Base-by-base conservation (phyloP, 2,329 filamentous ascomycete genomes). In the Diaporthe velutina region DNA sequence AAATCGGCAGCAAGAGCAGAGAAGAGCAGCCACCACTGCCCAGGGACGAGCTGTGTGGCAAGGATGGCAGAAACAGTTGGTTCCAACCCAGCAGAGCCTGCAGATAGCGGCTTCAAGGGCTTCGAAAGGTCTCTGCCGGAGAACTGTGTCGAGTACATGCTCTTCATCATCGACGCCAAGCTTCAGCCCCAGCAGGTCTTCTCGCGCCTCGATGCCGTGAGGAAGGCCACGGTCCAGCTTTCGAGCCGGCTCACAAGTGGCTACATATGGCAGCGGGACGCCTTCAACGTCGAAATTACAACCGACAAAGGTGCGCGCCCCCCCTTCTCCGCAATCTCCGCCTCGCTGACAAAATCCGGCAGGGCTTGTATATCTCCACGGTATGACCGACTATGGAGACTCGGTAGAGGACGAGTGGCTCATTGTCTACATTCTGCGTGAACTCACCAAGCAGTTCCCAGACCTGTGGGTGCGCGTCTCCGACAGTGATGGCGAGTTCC, bases 381-480 rank as follows among this genome's bases (percentile, higher is more conserved):
- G 96, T 28, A 87, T 88, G 70, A 97, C 95, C 0, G 94, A 96
- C 81, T 98, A 95, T 80, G 96, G 96, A 12, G 97, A 99, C 83
- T 97, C 95, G 0, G 92, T 98, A 5, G 96, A 98, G 80, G 97
- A 99, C 79, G 97, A 99, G 85, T 99, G 97, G 97, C 90, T 98
- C 8, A 93, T 98, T 75, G 96, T 98, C 28, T 98, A 96, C 84
- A 86, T 98, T 7, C 87, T 99, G 40, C 91, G 94, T 58, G 93
- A 98, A 83, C 85, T 98, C 78, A 96, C 93, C 78, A 93, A 89
- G 78, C 88, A 89, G 50, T 94, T 94, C 79, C 86, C 91, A 6
- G 88, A 93, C 75, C 87, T 95, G 10, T 99, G 96, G 96, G 90
- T 95, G 61, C 92, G 94, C 66, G 89, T 98, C 5, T 92, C 90